phyloP scores from a whole-genome alignment of 257 asterid species.

The Avicennia marina region DNA sequence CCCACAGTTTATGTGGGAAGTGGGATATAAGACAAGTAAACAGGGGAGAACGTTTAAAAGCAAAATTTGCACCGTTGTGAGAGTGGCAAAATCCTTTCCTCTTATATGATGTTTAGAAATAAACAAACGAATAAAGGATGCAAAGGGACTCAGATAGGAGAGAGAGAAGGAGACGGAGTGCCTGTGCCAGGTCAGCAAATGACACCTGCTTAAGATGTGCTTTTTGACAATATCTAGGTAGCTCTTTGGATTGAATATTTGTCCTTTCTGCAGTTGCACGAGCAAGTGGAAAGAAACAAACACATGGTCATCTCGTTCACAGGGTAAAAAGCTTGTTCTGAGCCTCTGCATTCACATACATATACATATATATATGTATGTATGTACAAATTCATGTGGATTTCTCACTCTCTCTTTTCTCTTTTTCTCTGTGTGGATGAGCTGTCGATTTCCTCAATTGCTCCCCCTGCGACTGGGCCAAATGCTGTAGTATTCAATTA shows the following conservation, averaged over 20 bases:
- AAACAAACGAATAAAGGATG: constrained; percentile 13
- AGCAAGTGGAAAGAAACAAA: background rate
- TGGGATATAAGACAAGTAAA: background rate
- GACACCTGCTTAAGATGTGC: background rate
- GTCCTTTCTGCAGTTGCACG: background rate
- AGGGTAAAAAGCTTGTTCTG: background rate
- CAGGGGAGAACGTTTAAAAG: background rate
- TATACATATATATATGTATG: background rate
- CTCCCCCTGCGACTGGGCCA: constrained; percentile 7
- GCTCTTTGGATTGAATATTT: background rate
- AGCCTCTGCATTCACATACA: background rate
- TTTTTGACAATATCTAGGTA: no score
- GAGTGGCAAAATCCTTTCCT: constrained; percentile 10
- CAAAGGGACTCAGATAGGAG: constrained; percentile 22
- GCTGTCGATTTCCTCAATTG: background rate
- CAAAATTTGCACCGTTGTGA: background rate
- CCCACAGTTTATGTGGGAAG: background rate
- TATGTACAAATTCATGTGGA: background rate
- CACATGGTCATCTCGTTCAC: background rate
- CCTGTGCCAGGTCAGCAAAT: constrained; percentile 21
- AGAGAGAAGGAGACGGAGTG: no score
- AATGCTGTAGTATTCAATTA: no score
- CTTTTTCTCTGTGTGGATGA: background rate
- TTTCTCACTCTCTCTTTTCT: background rate
- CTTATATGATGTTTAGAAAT: background rate